Base-by-base conservation (phyloP, 345 rosid genomes). In the Odontarrhena argentea region DNA sequence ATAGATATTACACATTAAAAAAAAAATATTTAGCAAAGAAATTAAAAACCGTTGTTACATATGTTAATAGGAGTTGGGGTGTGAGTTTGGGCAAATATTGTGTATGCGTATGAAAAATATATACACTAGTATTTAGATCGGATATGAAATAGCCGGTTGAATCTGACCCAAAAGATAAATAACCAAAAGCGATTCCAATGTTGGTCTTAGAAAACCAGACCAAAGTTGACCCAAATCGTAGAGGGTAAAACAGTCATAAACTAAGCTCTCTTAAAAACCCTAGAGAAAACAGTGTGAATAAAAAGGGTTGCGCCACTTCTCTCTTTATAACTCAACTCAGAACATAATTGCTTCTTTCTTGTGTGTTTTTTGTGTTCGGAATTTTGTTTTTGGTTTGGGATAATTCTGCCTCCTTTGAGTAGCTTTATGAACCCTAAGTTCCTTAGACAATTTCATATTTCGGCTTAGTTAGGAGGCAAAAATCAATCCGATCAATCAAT, bases 401-500 rank as follows among this genome's bases (percentile, higher is more conserved):
- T 12, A 48, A 9, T 38, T 42, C 9, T 47, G 75, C 69, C 75
- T 63, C 69, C 63, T 71, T 18, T 37, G 69, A 71, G 75, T 71
- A 71, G 76, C 59, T 9, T 71, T 56, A 48, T 71, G 76, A 71
- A 71, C 52, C 60, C 69, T 71, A 70, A 69, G 56, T 63, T 46
- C 14, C 14, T 70, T 70, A 71, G 69, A 24, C 18, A 30, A 40
- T 64, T 71, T 64, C 76, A 71, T 70, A 38, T 38, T 3, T 22
- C 30, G 76, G 76, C 70, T 71, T 71, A 64, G 70, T 71, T 71
- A 55, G 70, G 76, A 47, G 76, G 70, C 76, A 43, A 34, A 71
- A 13, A 71, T 48, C 37, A 71, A 55, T 30, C n/a, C 30, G 64
- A 71, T 63, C 44, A 56, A 8, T 55, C 65, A 41, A 41, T 64